These are phyloP conservation scores for Phytophthora fragariae DNA, from an alignment of 352 stramenopile genomes.

Conservation along the genomic window DNA sequence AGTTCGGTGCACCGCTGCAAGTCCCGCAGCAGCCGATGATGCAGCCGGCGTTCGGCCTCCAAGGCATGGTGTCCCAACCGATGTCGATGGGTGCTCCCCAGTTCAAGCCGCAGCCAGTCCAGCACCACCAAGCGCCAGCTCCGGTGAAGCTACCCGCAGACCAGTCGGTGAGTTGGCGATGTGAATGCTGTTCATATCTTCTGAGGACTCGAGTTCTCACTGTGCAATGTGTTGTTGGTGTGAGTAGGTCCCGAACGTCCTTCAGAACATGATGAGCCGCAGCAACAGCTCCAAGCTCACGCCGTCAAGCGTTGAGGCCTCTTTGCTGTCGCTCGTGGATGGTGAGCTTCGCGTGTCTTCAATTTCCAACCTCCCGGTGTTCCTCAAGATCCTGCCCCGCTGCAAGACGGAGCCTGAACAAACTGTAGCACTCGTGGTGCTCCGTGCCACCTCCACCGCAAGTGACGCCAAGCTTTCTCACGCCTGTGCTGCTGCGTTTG, in stretches of 20 bases:
- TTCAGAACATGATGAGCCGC: conserved; percentile 46
- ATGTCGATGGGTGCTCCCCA: conserved; percentile 29
- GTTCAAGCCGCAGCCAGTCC: conserved; percentile 33
- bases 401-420: conserved; percentile 80
- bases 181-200: not conserved
- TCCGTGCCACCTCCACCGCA: conserved; percentile 69
- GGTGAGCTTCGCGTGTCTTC: conserved; percentile 58
- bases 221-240: conserved; percentile 6
- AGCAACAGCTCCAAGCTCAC: conserved; percentile 35
- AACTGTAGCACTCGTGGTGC: conserved; percentile 72
- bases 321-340: conserved; percentile 68
- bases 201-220: conserved; percentile 12
- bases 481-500: conserved; percentile 67
- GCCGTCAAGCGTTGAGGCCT: conserved; percentile 49
- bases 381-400: conserved; percentile 63
- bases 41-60: conserved; percentile 29
- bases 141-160: conserved; percentile 32
- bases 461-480: conserved; percentile 64
- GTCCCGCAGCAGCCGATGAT: conserved; percentile 33
- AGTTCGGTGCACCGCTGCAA: conserved; percentile 41
- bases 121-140: conserved; percentile 24
- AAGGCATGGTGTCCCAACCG: conserved; percentile 35
- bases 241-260: conserved; percentile 43
- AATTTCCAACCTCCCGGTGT: conserved; percentile 55
- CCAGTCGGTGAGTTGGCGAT: conserved; percentile 34